A percentile compares a stretch with the other conserved stretches of the same genome.
Conservation (phyloP, 345 rosid species). For the Erodium maritimum region DNA sequence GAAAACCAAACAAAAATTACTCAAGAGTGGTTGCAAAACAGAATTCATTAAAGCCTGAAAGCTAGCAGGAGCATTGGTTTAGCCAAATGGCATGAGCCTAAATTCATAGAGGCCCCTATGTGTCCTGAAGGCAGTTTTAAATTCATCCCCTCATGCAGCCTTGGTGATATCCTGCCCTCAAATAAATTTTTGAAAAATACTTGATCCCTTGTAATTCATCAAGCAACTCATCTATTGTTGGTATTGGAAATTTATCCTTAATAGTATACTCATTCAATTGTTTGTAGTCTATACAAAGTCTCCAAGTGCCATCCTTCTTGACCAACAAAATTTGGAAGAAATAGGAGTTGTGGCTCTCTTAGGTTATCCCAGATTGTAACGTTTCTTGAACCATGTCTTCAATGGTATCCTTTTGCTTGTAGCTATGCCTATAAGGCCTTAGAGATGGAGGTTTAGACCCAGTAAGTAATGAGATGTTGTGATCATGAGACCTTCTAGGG, state of each 20-base stretch:
- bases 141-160: background rate
- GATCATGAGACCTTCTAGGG: too few species aligned
- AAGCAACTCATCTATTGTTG: background rate
- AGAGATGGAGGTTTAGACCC: too few species aligned
- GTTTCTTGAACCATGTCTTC: background rate
- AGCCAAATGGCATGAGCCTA: background rate
- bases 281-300: background rate
- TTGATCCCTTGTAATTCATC: background rate
- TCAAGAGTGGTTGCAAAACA: background rate
- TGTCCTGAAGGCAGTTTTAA: background rate
- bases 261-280: background rate
- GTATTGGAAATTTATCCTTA: background rate
- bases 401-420: too few species aligned
- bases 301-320: background rate
- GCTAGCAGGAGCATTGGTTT: background rate
- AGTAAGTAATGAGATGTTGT: too few species aligned
- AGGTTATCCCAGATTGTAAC: background rate
- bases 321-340: background rate
- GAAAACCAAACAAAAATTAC: background rate
- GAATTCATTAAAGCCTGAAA: background rate
- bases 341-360: background rate
- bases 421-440: too few species aligned
- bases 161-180: background rate
- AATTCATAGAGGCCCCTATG: background rate
- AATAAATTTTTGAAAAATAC: background rate